Percentiles rank a stretch among this genome's conserved stretches.
phyloP scores from a whole-genome alignment of 1,284 basidiomycete species.

The Sporisorium reilianum region DNA sequence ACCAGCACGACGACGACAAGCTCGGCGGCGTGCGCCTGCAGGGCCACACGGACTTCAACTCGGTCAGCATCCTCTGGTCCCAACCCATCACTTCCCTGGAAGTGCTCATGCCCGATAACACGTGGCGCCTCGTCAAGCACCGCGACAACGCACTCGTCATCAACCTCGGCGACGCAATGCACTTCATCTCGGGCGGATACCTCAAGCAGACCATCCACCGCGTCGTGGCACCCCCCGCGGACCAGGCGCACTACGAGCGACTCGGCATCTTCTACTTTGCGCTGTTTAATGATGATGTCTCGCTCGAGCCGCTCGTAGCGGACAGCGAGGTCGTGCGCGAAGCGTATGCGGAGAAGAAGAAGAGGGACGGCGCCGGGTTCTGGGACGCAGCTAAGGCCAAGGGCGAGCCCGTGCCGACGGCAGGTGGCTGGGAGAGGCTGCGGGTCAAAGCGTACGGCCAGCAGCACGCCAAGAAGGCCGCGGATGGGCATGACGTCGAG shows the following conservation, averaged over 20 bases:
- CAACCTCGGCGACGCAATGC: slow-evolving; percentile 67
- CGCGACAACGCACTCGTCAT: slow-evolving; percentile 65
- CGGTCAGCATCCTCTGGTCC: slow-evolving; percentile 70
- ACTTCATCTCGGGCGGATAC: slow-evolving; percentile 64
- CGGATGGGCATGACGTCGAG: slow-evolving; percentile 65
- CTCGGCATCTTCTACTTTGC: slow-evolving; percentile 71
- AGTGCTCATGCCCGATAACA: slow-evolving; percentile 70
- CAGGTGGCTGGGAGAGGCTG: slow-evolving; percentile 65
- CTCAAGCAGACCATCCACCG: slow-evolving; percentile 70
- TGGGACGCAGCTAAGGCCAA: slow-evolving; percentile 49
- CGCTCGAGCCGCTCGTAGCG: slow-evolving; percentile 62
- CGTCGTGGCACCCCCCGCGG: slow-evolving; percentile 70
- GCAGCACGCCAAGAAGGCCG: slow-evolving; percentile 59
- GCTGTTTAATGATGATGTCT: slow-evolving; percentile 69
- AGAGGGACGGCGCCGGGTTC: slow-evolving; percentile 39
- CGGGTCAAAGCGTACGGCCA: slow-evolving; percentile 67
- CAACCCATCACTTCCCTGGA: slow-evolving; percentile 71
- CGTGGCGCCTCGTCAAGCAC: slow-evolving; percentile 71
- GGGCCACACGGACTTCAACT: slow-evolving; percentile 72
- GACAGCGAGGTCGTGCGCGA: slow-evolving; percentile 65
- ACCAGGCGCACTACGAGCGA: slow-evolving; percentile 69
- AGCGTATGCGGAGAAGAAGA: slow-evolving; percentile 32
- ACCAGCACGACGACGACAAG: slow-evolving; percentile 64
- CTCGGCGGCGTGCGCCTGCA: slow-evolving; percentile 71
- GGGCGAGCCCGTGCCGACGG: slow-evolving; percentile 57